A percentile compares a stretch with the other conserved stretches of the same genome.
phyloP scores from a whole-genome alignment of 2,329 filamentous ascomycete species.

The Byssothecium circinans region DNA sequence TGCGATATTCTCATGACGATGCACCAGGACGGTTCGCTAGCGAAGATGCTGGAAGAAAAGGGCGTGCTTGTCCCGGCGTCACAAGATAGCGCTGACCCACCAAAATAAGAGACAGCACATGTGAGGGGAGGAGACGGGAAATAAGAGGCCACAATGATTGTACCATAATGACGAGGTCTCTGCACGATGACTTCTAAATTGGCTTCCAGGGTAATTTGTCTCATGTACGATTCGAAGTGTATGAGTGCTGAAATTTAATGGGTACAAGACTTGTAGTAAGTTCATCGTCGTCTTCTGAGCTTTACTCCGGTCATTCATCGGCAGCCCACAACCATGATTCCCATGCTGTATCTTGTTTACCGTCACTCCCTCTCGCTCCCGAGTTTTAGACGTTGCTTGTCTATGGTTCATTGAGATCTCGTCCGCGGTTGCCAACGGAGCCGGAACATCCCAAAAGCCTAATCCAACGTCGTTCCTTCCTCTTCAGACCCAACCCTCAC shows the following conservation, averaged over 20 bases:
- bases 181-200: background rate
- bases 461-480: slow-evolving; percentile 5
- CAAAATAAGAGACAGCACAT: slow-evolving; percentile 13
- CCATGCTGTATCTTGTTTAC: too few relatives aligned
- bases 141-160: background rate
- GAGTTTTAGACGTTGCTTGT: too few relatives aligned
- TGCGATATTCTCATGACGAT: slow-evolving; percentile 96
- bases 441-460: slow-evolving; percentile 5
- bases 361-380: too few relatives aligned
- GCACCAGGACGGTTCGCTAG: slow-evolving; percentile 93
- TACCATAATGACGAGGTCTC: background rate
- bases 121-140: background rate
- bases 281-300: too few relatives aligned
- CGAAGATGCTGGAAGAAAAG: slow-evolving; percentile 90
- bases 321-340: too few relatives aligned
- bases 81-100: slow-evolving; percentile 29
- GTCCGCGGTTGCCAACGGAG: too few relatives aligned
- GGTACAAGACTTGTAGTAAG: too few relatives aligned
- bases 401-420: too few relatives aligned
- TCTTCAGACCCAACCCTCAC: slow-evolving; percentile 1
- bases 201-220: too few relatives aligned
- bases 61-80: slow-evolving; percentile 70
- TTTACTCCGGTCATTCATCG: too few relatives aligned
- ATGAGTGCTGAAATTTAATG: too few relatives aligned
- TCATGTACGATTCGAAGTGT: too few relatives aligned